Conservation (phyloP, 352 stramenopile genomes). For the Hyaloperonospora arabidopsidis region DNA sequence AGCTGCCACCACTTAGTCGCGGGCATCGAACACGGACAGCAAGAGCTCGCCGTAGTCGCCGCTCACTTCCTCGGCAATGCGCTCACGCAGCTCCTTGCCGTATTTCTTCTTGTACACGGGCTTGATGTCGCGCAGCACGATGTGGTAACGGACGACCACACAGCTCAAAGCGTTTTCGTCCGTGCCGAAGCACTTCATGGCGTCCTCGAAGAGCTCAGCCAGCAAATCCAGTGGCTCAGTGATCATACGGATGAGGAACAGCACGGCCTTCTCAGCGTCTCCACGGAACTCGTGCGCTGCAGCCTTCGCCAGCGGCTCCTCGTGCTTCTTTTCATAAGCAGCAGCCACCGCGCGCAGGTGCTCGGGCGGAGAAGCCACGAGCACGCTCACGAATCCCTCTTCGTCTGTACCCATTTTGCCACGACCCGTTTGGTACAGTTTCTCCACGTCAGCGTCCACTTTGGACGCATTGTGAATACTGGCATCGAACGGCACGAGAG, state of each 20-base stretch:
- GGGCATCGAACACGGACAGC: conserved; percentile 47
- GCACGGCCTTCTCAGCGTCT: conserved; percentile 46
- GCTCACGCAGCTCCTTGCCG: conserved; percentile 70
- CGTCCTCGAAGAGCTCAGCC: conserved; percentile 55
- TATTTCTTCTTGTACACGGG: conserved; percentile 78
- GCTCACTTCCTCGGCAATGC: conserved; percentile 68
- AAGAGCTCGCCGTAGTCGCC: conserved; percentile 67
- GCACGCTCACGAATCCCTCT: conserved; percentile 48
- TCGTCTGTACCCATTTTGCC: conserved; percentile 69
- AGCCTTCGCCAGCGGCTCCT: conserved; percentile 51
- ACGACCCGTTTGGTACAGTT: conserved; percentile 63
- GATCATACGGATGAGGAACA: conserved; percentile 62
- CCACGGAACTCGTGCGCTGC: conserved; percentile 61
- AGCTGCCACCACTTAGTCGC: too few species aligned
- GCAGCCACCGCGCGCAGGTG: conserved; percentile 55
- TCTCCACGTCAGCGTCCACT: conserved; percentile 51
- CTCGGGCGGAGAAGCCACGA: conserved; percentile 43
- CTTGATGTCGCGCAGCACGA: conserved; percentile 73
- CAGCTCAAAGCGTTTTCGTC: conserved; percentile 58
- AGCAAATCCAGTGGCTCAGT: conserved; percentile 54
- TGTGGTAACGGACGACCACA: conserved; percentile 74
- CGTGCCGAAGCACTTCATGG: conserved; percentile 68
- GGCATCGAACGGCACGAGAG: conserved; percentile 45
- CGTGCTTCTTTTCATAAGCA: conserved; percentile 64
- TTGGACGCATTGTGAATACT: conserved; percentile 56